Conservation (phyloP, 768 basidiomycete species). For the Pleurotus salmoneostramineus region DNA sequence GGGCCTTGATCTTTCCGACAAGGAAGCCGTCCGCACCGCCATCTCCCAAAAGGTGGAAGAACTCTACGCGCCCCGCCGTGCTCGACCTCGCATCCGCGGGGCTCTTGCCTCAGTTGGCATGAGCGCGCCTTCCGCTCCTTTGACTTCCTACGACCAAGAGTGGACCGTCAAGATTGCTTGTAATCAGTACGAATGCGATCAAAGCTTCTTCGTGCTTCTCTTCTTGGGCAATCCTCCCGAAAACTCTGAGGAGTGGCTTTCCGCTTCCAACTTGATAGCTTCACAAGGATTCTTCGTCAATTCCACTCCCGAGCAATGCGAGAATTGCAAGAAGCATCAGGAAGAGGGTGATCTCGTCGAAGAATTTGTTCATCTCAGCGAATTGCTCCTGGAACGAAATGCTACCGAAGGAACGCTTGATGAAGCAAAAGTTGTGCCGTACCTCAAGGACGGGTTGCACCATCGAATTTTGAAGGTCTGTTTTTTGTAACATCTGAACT, state of each 20-base stretch:
- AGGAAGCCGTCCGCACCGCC: conserved; percentile 21
- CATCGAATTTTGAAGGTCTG: conserved; percentile 39
- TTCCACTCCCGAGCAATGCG: conserved; percentile 27
- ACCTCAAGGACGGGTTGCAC: conserved; percentile 32
- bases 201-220: conserved; percentile 39
- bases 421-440: conserved; percentile 34
- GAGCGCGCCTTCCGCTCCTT: neutral
- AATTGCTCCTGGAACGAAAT: conserved; percentile 24
- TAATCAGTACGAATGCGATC: conserved; percentile 38
- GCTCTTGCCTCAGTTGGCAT: neutral
- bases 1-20: conserved; percentile 25
- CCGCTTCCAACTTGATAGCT: conserved; percentile 34
- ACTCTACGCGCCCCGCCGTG: conserved; percentile 24
- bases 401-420: conserved; percentile 26
- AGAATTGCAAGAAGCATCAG: conserved; percentile 30
- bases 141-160: conserved; percentile 19
- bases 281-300: conserved; percentile 39
- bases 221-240: conserved; percentile 41
- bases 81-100: neutral
- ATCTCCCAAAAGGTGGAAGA: conserved; percentile 29
- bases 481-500: neutral
- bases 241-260: conserved; percentile 32
- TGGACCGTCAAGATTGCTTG: conserved; percentile 39
- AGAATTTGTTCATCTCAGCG: conserved; percentile 42
- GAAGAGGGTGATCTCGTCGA: conserved; percentile 23